Evolutionary conservation across 169 alveolate genomes (phyloP), one percentile per base, ranked within the genome.

Genomic region (Cryptosporidium andersoni): DNA sequence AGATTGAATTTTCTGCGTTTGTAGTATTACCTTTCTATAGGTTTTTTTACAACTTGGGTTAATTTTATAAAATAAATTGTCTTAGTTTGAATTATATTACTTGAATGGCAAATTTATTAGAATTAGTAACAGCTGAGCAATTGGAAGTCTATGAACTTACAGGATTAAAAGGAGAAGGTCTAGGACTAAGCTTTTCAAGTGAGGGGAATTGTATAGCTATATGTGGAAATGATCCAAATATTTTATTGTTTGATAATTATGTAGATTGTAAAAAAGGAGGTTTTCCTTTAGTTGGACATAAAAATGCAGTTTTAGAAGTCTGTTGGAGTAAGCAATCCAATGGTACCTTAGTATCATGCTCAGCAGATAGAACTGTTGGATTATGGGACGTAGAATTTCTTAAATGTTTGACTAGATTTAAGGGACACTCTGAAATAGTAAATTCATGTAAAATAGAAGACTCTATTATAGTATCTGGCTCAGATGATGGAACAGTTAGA

Each of bases 311-410:
- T 4, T 11, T 74, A 3, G 85, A 74, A 47, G 68, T 74, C 43
- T 74, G 68, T 39, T 37, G 64, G 85, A 74, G 55, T 47, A 74
- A 48, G n/a, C 60, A 74, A 7, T 68, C 55, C 60, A 68, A 51
- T 12, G 7, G 25, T 49, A 66, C 55, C 40, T 74, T 74, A 9
- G 55, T 60, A 37, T 53, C 85, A 6, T 74, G 85, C 48, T 74
- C 85, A 42, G 85, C 85, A n/a, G 85, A 74, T 47, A 74, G 60
- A 36, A 74, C 85, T 37, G 85, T 58, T 3, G 63, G 85, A 7
- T 42, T 42, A 40, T 74, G 85, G 85, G 85, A 74, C 43, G 16
- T 62, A 25, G 66, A 74, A 36, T 58, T 58, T 36, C 16, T 74
- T 3, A 42, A 74, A 16, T 56, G 68, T 16, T 58, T 74, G 2